A percentile compares a stretch with the other conserved stretches of the same genome.
phyloP scores from a whole-genome alignment of 208 protist genomes.

The Trypanosoma cruzi region DNA sequence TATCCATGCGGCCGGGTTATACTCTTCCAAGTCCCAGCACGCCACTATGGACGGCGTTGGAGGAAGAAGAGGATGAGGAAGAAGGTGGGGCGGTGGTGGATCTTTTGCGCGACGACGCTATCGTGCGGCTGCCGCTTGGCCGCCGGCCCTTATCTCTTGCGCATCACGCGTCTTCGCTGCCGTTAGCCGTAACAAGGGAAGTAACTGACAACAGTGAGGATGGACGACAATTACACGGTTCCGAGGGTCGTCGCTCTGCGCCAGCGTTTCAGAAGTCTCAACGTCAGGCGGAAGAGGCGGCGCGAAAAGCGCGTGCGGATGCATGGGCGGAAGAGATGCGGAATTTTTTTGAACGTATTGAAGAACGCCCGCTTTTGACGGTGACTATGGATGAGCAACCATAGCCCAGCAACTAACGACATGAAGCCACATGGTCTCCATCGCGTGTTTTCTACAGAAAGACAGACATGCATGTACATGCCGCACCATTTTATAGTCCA shows the following conservation, averaged over 20 bases:
- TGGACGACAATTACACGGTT: background rate
- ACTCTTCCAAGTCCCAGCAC: slow-evolving; percentile 53
- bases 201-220: background rate
- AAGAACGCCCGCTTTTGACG: slow-evolving; percentile 48
- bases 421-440: no score
- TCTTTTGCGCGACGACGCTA: slow-evolving; percentile 25
- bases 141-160: slow-evolving; percentile 12
- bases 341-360: slow-evolving; percentile 71
- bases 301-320: slow-evolving; percentile 25
- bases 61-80: slow-evolving; percentile 26
- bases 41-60: slow-evolving; percentile 57
- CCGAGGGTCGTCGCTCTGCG: background rate
- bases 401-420: background rate
- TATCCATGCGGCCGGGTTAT: slow-evolving; percentile 44
- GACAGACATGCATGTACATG: background rate
- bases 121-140: slow-evolving; percentile 24
- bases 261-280: background rate
- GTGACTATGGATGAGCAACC: slow-evolving; percentile 15
- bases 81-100: slow-evolving; percentile 23
- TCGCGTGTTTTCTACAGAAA: no score
- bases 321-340: slow-evolving; percentile 51
- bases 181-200: background rate
- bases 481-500: no score
- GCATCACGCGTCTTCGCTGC: background rate
- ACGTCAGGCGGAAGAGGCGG: slow-evolving; percentile 1